phyloP scores from a whole-genome alignment of 768 basidiomycete species.

The Lentinula sp. region DNA sequence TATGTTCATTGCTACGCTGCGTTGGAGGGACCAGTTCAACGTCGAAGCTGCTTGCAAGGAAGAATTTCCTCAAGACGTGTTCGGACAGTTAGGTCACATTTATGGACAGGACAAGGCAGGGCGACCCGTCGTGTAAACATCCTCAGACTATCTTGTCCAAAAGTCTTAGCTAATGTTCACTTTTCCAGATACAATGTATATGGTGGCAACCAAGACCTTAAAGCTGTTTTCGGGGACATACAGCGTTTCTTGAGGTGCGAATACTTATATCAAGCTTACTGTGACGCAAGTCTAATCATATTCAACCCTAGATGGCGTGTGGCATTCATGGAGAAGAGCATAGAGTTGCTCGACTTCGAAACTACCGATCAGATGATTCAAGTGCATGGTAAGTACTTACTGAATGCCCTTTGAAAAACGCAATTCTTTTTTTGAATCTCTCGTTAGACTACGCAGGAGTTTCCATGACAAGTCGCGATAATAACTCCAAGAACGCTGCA shows the following conservation, averaged over 20 bases:
- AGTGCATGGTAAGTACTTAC: constrained; percentile 48
- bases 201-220: constrained; percentile 59
- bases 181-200: constrained; percentile 68
- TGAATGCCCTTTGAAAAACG: too few relatives aligned
- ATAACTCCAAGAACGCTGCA: constrained; percentile 75
- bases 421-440: too few relatives aligned
- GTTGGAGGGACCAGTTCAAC: constrained; percentile 66
- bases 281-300: too few relatives aligned
- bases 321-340: constrained; percentile 66
- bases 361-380: constrained; percentile 70
- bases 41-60: constrained; percentile 56
- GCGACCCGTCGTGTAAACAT: constrained; percentile 61
- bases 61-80: constrained; percentile 56
- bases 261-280: neutral
- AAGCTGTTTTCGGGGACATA: constrained; percentile 72
- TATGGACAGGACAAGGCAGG: constrained; percentile 69
- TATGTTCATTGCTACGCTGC: constrained; percentile 65
- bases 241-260: constrained; percentile 66
- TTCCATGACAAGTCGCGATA: constrained; percentile 54
- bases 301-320: constrained; percentile 56
- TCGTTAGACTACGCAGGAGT: constrained; percentile 71
- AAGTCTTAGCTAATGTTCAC: neutral
- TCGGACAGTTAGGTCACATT: constrained; percentile 57
- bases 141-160: neutral
- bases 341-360: constrained; percentile 61